Evolutionary conservation across 768 basidiomycete species (phyloP).

Genomic region (Clitopilus hobsonii): DNA sequence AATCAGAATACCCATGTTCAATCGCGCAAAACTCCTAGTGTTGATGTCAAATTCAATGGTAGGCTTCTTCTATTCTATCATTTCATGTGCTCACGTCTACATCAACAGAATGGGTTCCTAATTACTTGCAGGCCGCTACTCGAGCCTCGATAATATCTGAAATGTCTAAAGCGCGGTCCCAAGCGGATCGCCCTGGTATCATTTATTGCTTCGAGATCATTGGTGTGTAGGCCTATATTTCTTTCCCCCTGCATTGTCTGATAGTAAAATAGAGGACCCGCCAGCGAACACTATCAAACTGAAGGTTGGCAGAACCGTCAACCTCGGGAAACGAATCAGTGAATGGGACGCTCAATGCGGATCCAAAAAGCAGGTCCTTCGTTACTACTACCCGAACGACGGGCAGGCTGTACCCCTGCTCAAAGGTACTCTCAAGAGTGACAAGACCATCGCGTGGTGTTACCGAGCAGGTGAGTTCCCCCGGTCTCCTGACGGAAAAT

Average conservation of each 20-base stretch:
- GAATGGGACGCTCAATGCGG: conserved; percentile 82
- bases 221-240: conserved; percentile 39
- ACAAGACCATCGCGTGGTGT: conserved; percentile 53
- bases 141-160: conserved; percentile 46
- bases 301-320: conserved; percentile 77
- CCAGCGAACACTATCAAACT: conserved; percentile 43
- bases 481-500: background rate
- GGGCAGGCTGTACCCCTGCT: conserved; percentile 30
- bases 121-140: conserved; percentile 57
- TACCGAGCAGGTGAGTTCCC: conserved; percentile 53
- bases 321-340: conserved; percentile 66
- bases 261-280: background rate
- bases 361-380: conserved; percentile 67
- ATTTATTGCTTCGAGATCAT: conserved; percentile 82
- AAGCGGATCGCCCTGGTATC: conserved; percentile 63
- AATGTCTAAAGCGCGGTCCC: conserved; percentile 45
- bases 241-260: no score
- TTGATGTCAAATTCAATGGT: conserved; percentile 60
- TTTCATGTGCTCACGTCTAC: background rate
- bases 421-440: conserved; percentile 65
- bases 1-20: conserved; percentile 46
- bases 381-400: conserved; percentile 63
- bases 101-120: conserved; percentile 61
- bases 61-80: conserved; percentile 11
- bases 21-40: conserved; percentile 43